Conservation (phyloP, 208 protist species). For the Leptomonas pyrrhocoris region DNA sequence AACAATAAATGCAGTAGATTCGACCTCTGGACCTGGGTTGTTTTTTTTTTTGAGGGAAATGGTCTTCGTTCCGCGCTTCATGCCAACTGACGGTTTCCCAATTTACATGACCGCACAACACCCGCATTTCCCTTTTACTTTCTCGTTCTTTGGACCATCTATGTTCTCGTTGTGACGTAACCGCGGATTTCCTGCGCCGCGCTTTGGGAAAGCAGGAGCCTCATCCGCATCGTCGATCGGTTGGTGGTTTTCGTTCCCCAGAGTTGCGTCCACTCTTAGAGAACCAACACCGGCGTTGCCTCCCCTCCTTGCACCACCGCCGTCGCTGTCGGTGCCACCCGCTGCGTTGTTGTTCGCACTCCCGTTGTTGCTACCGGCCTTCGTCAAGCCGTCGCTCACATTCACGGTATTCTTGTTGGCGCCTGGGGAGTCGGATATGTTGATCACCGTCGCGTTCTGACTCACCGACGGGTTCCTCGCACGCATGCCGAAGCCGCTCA, state of each 20-base stretch:
- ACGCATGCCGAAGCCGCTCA: background rate
- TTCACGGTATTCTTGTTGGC: slow-evolving; percentile 11
- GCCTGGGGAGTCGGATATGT: slow-evolving; percentile 8
- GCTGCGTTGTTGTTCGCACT: slow-evolving; percentile 6
- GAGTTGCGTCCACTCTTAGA: background rate
- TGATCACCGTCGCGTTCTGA: slow-evolving; percentile 21
- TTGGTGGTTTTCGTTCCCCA: slow-evolving; percentile 26
- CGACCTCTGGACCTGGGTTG: too few relatives aligned
- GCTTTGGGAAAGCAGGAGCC: background rate
- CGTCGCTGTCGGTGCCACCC: background rate
- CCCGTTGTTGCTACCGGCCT: background rate
- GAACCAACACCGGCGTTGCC: too few relatives aligned
- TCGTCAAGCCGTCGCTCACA: background rate
- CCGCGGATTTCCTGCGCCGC: background rate
- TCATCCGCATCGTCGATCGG: slow-evolving; percentile 1
- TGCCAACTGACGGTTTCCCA: background rate
- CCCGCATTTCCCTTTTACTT: slow-evolving; percentile 14
- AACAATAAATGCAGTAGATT: too few relatives aligned
- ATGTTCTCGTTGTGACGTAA: background rate
- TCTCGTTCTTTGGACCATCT: background rate
- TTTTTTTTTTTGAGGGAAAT: too few relatives aligned
- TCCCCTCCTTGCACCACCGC: too few relatives aligned
- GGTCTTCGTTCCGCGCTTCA: background rate
- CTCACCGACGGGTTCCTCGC: slow-evolving; percentile 14
- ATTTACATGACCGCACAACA: slow-evolving; percentile 45